Conservation (phyloP, 2,329 filamentous ascomycete species). For the Dactylonectria macrodidyma region DNA sequence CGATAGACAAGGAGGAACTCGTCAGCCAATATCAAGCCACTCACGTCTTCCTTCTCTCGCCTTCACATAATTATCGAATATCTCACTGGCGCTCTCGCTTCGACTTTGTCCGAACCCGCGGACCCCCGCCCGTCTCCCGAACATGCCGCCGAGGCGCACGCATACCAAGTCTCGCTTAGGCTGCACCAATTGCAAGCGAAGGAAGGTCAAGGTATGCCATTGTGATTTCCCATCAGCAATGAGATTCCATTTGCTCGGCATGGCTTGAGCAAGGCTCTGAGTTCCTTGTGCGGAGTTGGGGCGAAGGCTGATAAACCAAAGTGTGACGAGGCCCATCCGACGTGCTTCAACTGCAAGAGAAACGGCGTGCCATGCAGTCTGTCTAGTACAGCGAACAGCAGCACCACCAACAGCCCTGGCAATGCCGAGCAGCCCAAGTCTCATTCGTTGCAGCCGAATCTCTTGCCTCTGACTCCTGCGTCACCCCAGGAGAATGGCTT, state of each 20-base stretch:
- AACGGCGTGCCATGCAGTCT: constrained; percentile 50
- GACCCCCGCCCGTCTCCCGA: constrained; percentile 17
- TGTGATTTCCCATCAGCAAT: background rate
- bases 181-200: constrained; percentile 51
- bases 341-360: constrained; percentile 51
- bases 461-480: constrained; percentile 32
- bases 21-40: constrained; percentile 18
- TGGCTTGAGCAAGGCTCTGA: background rate
- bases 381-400: constrained; percentile 11
- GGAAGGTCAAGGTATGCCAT: constrained; percentile 51
- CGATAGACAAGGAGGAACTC: background rate
- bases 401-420: background rate
- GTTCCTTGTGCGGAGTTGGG: no score
- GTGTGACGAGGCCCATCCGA: constrained; percentile 49
- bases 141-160: constrained; percentile 46
- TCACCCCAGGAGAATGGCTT: constrained; percentile 24
- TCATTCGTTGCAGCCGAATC: constrained; percentile 27
- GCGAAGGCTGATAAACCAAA: constrained; percentile 28
- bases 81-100: constrained; percentile 21
- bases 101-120: constrained; percentile 40
- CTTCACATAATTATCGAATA: background rate
- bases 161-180: constrained; percentile 54
- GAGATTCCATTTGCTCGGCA: background rate
- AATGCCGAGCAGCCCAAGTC: background rate
- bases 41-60: background rate